Evolutionary conservation across 441 rosid genomes (phyloP).

Genomic region (Brassica balearica): DNA sequence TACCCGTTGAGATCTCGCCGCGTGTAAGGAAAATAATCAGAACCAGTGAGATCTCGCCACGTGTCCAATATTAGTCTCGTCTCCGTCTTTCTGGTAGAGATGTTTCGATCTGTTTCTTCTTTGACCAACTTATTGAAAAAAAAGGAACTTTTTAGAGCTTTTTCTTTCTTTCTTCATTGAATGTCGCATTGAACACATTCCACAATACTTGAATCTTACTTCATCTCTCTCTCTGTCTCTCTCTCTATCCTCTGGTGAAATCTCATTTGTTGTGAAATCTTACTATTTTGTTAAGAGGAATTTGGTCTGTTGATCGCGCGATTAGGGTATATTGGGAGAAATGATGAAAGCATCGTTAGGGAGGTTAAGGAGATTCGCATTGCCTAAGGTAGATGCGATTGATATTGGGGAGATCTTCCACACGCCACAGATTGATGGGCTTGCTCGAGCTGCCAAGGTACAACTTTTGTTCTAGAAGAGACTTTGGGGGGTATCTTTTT

Average conservation of each 20-base stretch:
- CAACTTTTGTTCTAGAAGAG: background rate
- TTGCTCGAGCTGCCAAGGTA: slow-evolving; percentile 63
- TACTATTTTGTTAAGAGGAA: background rate
- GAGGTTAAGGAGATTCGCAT: slow-evolving; percentile 75
- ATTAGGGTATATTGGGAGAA: slow-evolving; percentile 46
- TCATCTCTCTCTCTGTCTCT: slow-evolving; percentile 11
- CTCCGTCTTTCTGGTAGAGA: slow-evolving; percentile 18
- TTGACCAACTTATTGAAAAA: slow-evolving; percentile 23
- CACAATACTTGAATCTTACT: slow-evolving; percentile 43
- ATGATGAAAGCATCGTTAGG: slow-evolving; percentile 76
- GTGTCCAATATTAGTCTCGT: slow-evolving; percentile 20
- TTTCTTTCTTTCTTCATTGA: slow-evolving; percentile 17
- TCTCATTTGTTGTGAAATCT: background rate
- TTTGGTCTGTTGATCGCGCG: background rate
- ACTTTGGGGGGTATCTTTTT: background rate
- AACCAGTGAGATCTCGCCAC: slow-evolving; percentile 1
- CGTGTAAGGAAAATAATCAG: slow-evolving; percentile 33
- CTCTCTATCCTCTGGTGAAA: slow-evolving; percentile 3
- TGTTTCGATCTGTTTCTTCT: slow-evolving; percentile 42
- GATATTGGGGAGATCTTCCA: slow-evolving; percentile 58
- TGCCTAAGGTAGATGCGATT: slow-evolving; percentile 65
- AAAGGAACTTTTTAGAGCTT: slow-evolving; percentile 28
- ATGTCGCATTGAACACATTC: slow-evolving; percentile 47
- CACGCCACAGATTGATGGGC: slow-evolving; percentile 71
- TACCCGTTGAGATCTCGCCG: slow-evolving; percentile 8